Conservation (phyloP, 2,329 filamentous ascomycete genomes). For the Colletotrichum lindemuthianum region DNA sequence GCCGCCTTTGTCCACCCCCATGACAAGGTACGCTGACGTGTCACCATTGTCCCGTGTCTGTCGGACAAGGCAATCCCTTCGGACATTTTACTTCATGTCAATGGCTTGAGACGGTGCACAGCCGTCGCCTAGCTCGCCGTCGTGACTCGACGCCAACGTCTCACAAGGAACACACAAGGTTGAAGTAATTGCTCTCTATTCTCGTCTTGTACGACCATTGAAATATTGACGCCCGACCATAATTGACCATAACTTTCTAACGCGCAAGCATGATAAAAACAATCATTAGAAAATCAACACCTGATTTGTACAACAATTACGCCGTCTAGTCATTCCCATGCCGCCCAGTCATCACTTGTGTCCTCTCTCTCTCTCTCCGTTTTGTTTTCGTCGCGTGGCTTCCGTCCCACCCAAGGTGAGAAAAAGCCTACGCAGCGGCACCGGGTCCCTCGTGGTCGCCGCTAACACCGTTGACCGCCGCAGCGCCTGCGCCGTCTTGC, state of each 20-base stretch:
- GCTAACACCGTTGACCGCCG: slow-evolving; percentile 48
- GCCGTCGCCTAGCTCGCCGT: not conserved
- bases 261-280: slow-evolving; percentile 24
- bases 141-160: not conserved
- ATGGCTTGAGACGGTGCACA: not conserved
- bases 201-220: slow-evolving; percentile 24
- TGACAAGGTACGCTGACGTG: not conserved
- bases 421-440: slow-evolving; percentile 49
- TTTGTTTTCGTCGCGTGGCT: slow-evolving; percentile 18
- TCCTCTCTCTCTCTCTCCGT: slow-evolving; percentile 1
- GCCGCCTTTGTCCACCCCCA: no score
- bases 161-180: not conserved
- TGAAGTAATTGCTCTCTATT: slow-evolving; percentile 33
- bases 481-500: slow-evolving; percentile 57
- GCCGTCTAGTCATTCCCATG: slow-evolving; percentile 32
- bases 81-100: slow-evolving; percentile 6
- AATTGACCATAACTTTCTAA: slow-evolving; percentile 15
- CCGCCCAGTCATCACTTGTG: slow-evolving; percentile 11
- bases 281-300: slow-evolving; percentile 22
- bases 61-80: not conserved
- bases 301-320: slow-evolving; percentile 33
- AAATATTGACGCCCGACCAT: slow-evolving; percentile 27
- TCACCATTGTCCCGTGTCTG: slow-evolving; percentile 22
- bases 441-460: slow-evolving; percentile 53
- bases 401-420: slow-evolving; percentile 26